These are phyloP conservation scores for Immersiporthe knoxdaviesiana DNA, from an alignment of 2,329 filamentous ascomycete genomes.

Conservation along the genomic window DNA sequence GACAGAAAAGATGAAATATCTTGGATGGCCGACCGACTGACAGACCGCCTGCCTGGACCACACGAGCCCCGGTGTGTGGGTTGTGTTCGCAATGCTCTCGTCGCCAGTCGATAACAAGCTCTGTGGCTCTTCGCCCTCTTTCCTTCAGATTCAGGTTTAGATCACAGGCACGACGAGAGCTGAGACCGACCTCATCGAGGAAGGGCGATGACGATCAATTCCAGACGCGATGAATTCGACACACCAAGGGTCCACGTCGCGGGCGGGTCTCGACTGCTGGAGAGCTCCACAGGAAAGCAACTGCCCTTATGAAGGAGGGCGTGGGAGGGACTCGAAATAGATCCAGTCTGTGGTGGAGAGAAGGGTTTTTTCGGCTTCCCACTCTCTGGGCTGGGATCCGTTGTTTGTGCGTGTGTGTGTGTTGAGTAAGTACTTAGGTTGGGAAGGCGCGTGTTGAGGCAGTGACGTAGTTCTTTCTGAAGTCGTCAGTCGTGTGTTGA, in stretches of 20 bases:
- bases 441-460: background rate
- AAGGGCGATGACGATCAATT: constrained; percentile 1
- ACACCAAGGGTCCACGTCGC: background rate
- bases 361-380: background rate
- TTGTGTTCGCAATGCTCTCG: background rate
- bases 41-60: background rate
- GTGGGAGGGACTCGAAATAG: background rate
- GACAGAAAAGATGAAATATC: background rate
- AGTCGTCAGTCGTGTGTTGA: background rate
- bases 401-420: background rate
- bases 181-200: background rate
- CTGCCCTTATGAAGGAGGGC: background rate
- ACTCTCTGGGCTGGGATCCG: background rate
- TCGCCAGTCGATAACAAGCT: background rate
- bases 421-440: no score
- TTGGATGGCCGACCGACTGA: background rate
- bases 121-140: background rate
- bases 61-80: background rate
- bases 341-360: background rate
- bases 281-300: background rate
- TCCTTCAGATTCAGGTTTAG: constrained; percentile 1
- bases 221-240: constrained; percentile 8
- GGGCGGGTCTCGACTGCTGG: background rate
- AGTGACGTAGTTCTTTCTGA: background rate
- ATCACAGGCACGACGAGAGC: background rate